Base-by-base conservation (phyloP, 2,329 filamentous ascomycete species). In the Phoma sp. region DNA sequence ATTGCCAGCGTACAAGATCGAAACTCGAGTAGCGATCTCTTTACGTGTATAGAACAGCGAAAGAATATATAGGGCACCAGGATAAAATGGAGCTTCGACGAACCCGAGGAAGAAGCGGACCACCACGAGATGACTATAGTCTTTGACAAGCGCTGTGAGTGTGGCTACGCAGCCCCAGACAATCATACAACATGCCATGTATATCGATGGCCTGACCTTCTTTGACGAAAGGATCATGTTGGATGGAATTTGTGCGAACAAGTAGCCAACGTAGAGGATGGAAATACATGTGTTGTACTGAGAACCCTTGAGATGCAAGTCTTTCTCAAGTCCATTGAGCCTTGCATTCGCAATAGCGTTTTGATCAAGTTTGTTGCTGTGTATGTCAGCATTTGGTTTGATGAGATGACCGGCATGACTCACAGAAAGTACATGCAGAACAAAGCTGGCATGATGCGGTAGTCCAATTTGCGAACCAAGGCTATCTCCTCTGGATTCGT, bases 321-420 rank as follows among this genome's bases (percentile, higher is more conserved):
- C 86, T 1, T 77, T 74, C 50, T 87, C 81, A 10, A 89, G 75
- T 11, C 84, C 83, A 65, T 85, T 83, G 43, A 89, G 77, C 9
- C 82, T 80, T 0, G 87, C 87, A 2, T 85, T 80, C 1, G 85
- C 85, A 56, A 89, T 86, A 68, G 88, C 86, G 69, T 86, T 86
- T 27, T 84, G 79, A 62, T 87, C 85, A 9, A 69, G 65, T 38
- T 68, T 72, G 50, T 74, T 75, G 39, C 62, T 65, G 27, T 8
- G 4, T 8, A n/a, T 13, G 30, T 49, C 9, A 49, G 24, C 2
- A 23, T 42, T n/a, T n/a, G 4, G 7, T 22, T 24, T 8, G 9
- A 35, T 14, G 13, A 23, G n/a, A 11, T 9, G 7, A 8, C 32
- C 9, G 10, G 13, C 23, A 8, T 22, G 9, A 55, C 52, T 47